Percentiles rank a stretch among this genome's conserved stretches.
These are phyloP conservation scores for Funneliformis mosseae DNA, from an alignment of 192 early-diverging fungal genomes.

Conservation along the genomic window DNA sequence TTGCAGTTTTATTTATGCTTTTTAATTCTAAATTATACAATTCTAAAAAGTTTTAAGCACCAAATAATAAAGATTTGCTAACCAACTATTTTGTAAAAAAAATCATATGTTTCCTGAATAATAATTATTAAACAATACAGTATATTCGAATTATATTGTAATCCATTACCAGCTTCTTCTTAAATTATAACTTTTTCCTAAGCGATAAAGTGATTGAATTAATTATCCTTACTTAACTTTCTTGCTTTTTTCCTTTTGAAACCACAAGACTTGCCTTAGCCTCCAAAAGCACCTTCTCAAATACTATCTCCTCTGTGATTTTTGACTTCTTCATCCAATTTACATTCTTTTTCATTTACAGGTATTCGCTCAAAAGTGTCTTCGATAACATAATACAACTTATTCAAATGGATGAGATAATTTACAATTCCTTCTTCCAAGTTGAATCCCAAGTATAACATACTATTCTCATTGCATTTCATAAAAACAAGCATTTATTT, in stretches of 20 bases:
- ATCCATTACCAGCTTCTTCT: background rate
- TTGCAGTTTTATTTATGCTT: constrained; percentile 15
- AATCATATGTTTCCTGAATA: too few relatives aligned
- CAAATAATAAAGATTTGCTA: background rate
- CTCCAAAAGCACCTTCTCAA: background rate
- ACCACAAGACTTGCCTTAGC: background rate
- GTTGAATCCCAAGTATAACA: constrained; percentile 5
- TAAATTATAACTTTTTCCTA: background rate
- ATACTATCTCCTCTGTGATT: background rate
- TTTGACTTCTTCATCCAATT: background rate
- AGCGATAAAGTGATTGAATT: background rate
- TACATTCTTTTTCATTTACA: background rate
- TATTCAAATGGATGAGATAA: background rate
- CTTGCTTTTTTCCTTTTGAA: background rate
- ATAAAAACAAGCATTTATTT: background rate
- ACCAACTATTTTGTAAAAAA: background rate
- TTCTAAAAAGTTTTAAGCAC: too few relatives aligned
- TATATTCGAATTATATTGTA: too few relatives aligned
- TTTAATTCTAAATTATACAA: constrained; percentile 5
- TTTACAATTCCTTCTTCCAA: background rate
- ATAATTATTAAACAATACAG: too few relatives aligned
- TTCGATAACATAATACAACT: background rate
- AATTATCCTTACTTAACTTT: background rate
- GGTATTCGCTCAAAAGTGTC: background rate
- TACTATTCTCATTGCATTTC: constrained; percentile 2